These are phyloP conservation scores for Triangularia setosa DNA, from an alignment of 2,329 filamentous ascomycete species.

Conservation along the genomic window DNA sequence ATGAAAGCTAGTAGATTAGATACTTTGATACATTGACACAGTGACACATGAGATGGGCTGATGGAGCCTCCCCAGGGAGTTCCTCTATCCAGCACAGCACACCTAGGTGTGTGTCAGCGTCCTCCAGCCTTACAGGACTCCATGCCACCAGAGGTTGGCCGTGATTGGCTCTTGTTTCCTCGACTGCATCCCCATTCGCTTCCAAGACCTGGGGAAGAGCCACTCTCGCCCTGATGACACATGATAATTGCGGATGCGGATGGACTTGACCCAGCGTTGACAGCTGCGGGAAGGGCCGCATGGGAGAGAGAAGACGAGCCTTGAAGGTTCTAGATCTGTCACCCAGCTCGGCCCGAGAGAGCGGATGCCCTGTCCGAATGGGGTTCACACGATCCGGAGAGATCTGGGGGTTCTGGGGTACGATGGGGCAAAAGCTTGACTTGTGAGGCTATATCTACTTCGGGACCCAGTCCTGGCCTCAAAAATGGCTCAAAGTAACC, in stretches of 20 bases:
- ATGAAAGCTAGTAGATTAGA: background rate
- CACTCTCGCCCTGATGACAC: conserved; percentile 14
- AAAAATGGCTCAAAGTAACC: background rate
- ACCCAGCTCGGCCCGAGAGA: conserved; percentile 3
- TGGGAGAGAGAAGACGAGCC: conserved; percentile 10
- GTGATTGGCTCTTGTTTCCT: conserved; percentile 18
- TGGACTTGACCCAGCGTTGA: conserved; percentile 13
- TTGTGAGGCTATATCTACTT: conserved; percentile 13
- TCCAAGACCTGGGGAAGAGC: conserved; percentile 21
- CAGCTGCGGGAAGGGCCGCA: conserved; percentile 23
- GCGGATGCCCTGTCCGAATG: conserved; percentile 9
- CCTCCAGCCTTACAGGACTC: conserved; percentile 18
- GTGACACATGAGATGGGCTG: background rate
- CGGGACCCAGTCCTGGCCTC: background rate
- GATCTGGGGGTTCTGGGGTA: conserved; percentile 2
- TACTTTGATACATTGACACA: background rate
- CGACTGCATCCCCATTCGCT: conserved; percentile 15
- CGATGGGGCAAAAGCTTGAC: conserved; percentile 5
- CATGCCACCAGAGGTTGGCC: background rate
- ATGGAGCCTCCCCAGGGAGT: conserved; percentile 6
- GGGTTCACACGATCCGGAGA: conserved; percentile 10
- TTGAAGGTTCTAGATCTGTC: conserved; percentile 12
- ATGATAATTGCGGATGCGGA: conserved; percentile 15
- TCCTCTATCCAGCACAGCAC: background rate
- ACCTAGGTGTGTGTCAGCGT: conserved; percentile 13